Evolutionary conservation across 2,329 filamentous ascomycete species (phyloP).

Genomic region (Alternaria postmessia): DNA sequence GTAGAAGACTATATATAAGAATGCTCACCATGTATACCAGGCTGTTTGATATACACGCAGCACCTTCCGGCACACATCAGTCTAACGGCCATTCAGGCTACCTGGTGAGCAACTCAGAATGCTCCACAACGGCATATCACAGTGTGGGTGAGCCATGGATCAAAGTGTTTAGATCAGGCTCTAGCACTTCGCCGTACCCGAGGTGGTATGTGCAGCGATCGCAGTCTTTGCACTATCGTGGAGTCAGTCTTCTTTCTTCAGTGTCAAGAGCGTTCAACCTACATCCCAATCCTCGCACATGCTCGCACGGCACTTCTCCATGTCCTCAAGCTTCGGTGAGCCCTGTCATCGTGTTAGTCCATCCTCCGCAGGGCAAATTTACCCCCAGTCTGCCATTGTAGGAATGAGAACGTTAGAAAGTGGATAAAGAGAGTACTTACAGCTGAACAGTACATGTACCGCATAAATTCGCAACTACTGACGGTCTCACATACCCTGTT

Average conservation of each 20-base stretch:
- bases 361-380: not conserved
- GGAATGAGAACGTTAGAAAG: not conserved
- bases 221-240: conserved; percentile 11
- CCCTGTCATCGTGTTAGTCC: not conserved
- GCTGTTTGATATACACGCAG: not conserved
- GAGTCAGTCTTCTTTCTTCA: not conserved
- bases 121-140: not conserved
- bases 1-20: not conserved
- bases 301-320: not conserved
- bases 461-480: not conserved
- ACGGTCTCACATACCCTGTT: not conserved
- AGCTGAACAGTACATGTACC: not conserved
- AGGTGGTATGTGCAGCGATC: conserved; percentile 13
- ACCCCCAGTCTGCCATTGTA: not conserved
- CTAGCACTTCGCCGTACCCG: not conserved
- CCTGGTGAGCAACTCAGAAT: not conserved
- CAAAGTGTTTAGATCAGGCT: conserved; percentile 9
- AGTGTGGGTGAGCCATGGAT: not conserved
- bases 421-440: not conserved
- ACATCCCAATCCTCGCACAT: conserved; percentile 13
- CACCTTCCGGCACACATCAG: not conserved
- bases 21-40: not conserved
- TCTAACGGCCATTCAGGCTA: not conserved
- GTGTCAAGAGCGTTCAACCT: not conserved
- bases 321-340: not conserved